Conservation (phyloP, 2,329 filamentous ascomycete species). For the Corinectria fuckeliana region DNA sequence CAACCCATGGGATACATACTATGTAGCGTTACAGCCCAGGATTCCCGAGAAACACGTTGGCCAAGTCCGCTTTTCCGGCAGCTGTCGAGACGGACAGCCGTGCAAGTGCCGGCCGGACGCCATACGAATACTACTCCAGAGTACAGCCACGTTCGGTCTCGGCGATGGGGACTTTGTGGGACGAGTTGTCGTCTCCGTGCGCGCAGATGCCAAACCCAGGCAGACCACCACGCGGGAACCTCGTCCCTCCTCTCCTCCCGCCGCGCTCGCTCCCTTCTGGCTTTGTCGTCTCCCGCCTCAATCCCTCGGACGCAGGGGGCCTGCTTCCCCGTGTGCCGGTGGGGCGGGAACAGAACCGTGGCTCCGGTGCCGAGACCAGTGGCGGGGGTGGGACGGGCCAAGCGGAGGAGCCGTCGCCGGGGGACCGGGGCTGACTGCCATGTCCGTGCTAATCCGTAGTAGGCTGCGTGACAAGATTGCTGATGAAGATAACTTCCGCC, state of each 20-base stretch:
- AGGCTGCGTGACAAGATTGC: not conserved
- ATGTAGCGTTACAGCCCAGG: no score
- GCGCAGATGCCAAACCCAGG: not conserved
- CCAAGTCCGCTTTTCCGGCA: not conserved
- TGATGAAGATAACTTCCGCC: conserved; percentile 1
- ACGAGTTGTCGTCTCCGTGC: not conserved
- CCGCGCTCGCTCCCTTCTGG: not conserved
- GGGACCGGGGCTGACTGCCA: conserved; percentile 4
- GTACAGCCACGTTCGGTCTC: not conserved
- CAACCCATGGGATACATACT: conserved; percentile 1
- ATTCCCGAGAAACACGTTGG: not conserved
- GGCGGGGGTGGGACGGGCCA: conserved; percentile 27
- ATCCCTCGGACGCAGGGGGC: conserved; percentile 28
- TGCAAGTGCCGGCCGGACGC: conserved; percentile 19
- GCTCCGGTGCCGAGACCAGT: conserved; percentile 36
- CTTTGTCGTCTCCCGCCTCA: conserved; percentile 13
- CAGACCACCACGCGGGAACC: not conserved
- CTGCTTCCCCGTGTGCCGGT: conserved; percentile 30
- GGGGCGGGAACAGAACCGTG: conserved; percentile 38
- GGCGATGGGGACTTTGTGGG: conserved; percentile 13
- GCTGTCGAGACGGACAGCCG: conserved; percentile 3
- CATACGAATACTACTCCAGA: not conserved
- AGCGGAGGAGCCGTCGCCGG: conserved; percentile 20
- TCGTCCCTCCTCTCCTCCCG: not conserved
- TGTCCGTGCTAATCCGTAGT: not conserved